Base-by-base conservation (phyloP, 2,329 filamentous ascomycete genomes). In the Rhytidhysteron rufulum region DNA sequence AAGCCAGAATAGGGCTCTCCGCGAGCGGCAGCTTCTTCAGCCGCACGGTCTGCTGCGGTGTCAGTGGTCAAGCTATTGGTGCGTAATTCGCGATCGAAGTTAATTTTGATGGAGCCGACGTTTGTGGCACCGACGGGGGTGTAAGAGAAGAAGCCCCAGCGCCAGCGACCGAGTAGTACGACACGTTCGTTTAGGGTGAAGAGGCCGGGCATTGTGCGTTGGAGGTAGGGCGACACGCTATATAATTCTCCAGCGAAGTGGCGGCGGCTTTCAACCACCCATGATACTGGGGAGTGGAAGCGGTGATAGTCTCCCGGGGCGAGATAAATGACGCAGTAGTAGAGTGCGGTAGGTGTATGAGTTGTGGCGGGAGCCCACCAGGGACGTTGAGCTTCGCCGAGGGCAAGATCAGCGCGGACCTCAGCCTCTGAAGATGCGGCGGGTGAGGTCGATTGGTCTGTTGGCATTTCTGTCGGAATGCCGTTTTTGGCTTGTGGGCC, bases 241-340 rank as follows among this genome's bases (percentile, higher is more conserved):
- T 87, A 98, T 7, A 98, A 77, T 67, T 98, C 94, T 42, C 93
- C 93, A 0, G 93, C 90, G 62, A 98, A 98, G 70, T 98, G 93
- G n/a, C 93, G 86, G 31, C 94, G 83, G 50, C 83, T 83, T 67
- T 96, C 87, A 24, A 93, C 93, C 13, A 98, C 89, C 93, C 93
- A 98, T 53, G 88, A 86, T 2, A 88, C 84, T 0, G 93, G 93
- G 2, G 88, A 95, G 71, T 98, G 94, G 73, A 97, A 98, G 49
- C 91, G 87, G 70, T 98, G 93, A 70, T 98, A 98, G 71, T 98
- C 94, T 36, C 93, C 93, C 0, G 93, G 93, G 0, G 94, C 93
- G 31, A 98, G 81, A 69, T 98, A 98, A 58, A 98, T 82, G 48
- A 98, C 94, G 45, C 77, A 86, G 67, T 97, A 98, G 73, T 95